phyloP scores from a whole-genome alignment of 1,284 basidiomycete genomes.

The Rhodotorula sp. region DNA sequence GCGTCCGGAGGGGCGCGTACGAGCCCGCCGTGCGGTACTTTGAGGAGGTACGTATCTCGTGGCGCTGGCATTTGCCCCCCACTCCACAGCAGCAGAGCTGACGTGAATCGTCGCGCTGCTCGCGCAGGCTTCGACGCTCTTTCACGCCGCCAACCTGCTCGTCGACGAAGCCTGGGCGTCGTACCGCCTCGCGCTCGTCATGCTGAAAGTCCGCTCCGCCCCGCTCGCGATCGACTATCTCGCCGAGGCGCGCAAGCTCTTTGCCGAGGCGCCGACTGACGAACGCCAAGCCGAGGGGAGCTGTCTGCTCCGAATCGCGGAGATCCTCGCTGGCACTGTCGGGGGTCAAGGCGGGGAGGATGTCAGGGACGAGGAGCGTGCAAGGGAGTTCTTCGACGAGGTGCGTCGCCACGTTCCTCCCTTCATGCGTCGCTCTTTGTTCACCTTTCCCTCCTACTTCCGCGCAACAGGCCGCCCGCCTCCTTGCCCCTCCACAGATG shows the following conservation, averaged over 20 bases:
- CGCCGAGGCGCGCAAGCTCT: conserved; percentile 5
- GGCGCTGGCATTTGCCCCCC: not conserved
- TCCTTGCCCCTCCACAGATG: not conserved
- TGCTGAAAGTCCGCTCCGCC: conserved; percentile 24
- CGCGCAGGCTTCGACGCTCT: conserved; percentile 10
- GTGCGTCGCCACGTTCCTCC: not conserved
- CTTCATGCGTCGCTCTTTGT: too few relatives aligned
- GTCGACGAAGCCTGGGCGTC: conserved; percentile 29
- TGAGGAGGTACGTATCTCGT: conserved; percentile 16
- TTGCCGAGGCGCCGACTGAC: not conserved
- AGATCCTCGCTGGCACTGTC: conserved; percentile 2
- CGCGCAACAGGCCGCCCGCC: not conserved
- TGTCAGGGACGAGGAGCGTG: not conserved
- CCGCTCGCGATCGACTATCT: conserved; percentile 16
- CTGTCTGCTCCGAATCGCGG: conserved; percentile 14
- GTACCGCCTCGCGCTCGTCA: conserved; percentile 32
- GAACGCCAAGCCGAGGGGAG: conserved; percentile 18
- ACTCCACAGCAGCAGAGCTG: not conserved
- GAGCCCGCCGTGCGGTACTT: conserved; percentile 19
- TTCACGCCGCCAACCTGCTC: not conserved
- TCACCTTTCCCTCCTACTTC: not conserved
- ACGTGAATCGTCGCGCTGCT: not conserved
- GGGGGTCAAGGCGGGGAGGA: not conserved
- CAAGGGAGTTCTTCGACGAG: conserved; percentile 1
- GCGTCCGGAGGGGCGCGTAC: conserved; percentile 3